Conservation (phyloP, 805 yeast species). For the Ogataea naganishii region DNA sequence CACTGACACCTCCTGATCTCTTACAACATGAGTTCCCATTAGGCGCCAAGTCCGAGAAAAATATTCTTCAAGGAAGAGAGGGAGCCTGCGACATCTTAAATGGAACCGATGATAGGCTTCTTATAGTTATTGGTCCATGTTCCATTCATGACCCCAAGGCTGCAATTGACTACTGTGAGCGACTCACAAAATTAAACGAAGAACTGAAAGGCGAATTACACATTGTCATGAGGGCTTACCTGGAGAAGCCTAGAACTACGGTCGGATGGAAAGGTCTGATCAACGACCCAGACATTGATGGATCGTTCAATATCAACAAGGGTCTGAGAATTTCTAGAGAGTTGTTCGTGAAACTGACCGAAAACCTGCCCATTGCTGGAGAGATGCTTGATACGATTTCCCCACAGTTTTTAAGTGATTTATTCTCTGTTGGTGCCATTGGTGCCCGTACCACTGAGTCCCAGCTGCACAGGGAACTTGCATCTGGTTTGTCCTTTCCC, state of each 20-base stretch:
- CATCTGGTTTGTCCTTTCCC: conserved; percentile 95
- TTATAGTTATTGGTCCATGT: conserved; percentile 94
- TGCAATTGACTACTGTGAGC: conserved; percentile 79
- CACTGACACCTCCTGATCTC: conserved; percentile 90
- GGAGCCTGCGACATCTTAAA: conserved; percentile 63
- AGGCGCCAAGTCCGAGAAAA: conserved; percentile 46
- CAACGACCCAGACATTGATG: conserved; percentile 94
- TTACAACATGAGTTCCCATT: conserved; percentile 81
- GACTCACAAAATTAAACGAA: conserved; percentile 49
- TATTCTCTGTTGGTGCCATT: conserved; percentile 93
- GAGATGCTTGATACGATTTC: conserved; percentile 98
- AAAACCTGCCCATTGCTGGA: conserved; percentile 84
- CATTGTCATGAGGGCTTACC: conserved; percentile 93
- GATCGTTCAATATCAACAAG: conserved; percentile 87
- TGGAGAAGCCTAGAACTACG: conserved; percentile 97
- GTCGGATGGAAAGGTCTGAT: conserved; percentile 99
- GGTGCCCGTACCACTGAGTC: conserved; percentile 99
- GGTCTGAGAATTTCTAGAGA: conserved; percentile 86
- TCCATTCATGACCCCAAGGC: conserved; percentile 92
- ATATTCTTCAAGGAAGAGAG: conserved; percentile 68
- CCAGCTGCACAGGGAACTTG: conserved; percentile 93
- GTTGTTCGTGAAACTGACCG: conserved; percentile 76
- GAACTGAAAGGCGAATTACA: conserved; percentile 66
- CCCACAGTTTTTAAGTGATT: conserved; percentile 89
- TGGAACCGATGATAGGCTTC: conserved; percentile 79